Percentiles rank a stretch among this genome's conserved stretches.
Evolutionary conservation across 2,329 filamentous ascomycete species (phyloP).

Genomic region (Penicillium olsonii): DNA sequence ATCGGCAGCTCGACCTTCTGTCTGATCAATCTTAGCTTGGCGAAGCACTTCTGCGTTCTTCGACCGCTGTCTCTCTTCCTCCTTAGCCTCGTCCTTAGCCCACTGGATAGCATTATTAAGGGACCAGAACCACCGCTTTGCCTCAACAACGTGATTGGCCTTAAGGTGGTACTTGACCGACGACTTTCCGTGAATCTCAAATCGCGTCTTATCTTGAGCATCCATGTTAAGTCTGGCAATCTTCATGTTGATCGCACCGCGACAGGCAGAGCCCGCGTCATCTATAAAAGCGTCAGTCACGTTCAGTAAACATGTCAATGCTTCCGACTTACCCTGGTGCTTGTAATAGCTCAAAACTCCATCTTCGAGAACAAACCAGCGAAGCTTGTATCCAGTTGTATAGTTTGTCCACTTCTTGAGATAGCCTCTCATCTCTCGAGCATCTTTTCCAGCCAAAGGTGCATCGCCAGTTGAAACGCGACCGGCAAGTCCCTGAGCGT

Average conservation of each 20-base stretch:
- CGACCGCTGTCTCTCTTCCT: constrained; percentile 76
- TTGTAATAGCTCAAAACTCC: constrained; percentile 99
- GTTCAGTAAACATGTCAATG: background rate
- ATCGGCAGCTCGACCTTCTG: constrained; percentile 54
- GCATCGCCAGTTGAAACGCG: constrained; percentile 48
- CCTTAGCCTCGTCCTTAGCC: constrained; percentile 94
- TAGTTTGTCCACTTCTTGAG: constrained; percentile 99
- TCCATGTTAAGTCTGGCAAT: constrained; percentile 96
- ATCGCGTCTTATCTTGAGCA: constrained; percentile 93
- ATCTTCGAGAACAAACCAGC: constrained; percentile 98
- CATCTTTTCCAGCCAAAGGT: constrained; percentile 74
- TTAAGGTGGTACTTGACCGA: constrained; percentile 98
- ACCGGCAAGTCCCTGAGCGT: constrained; percentile 58
- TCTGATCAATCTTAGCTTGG: constrained; percentile 77
- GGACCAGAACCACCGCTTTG: constrained; percentile 98
- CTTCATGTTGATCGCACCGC: constrained; percentile 97
- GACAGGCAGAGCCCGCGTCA: constrained; percentile 91
- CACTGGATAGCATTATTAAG: constrained; percentile 98
- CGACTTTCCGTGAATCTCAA: constrained; percentile 96
- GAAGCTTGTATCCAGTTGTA: constrained; percentile 90
- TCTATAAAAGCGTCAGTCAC: constrained; percentile 49
- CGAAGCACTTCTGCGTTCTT: constrained; percentile 73
- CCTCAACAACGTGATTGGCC: constrained; percentile 96
- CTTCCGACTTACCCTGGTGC: constrained; percentile 66
- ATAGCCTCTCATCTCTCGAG: constrained; percentile 96